Base-by-base conservation (phyloP, 345 rosid species). In the Eucalyptus globulus region DNA sequence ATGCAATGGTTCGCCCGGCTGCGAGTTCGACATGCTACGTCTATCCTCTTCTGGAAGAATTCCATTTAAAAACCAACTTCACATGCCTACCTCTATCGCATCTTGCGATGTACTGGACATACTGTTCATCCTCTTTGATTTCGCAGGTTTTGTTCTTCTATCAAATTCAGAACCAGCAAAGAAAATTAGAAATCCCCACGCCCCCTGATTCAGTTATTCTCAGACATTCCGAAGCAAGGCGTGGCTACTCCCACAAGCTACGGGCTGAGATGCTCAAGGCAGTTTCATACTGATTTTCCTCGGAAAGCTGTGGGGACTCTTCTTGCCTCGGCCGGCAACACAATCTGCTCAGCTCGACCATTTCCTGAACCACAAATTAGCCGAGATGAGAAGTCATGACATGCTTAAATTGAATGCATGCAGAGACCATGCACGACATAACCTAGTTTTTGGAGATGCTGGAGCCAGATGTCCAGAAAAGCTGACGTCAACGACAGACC, bases 241-340 rank as follows among this genome's bases (percentile, higher is more conserved):
- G 44, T 4, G 47, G 85, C 80, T 89, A 89, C 44, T 87, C 91
- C 91, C 91, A 89, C 80, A 89, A 29, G 80, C 81, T 89, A 34
- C 87, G 80, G 34, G 91, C 80, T 8, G 91, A 87, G 80, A 89
- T 80, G 44, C 49, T 27, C 49, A 87, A 81, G 50, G 88, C 51
- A 87, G 58, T 44, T 44, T 54, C 72, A 45, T 49, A 10, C 87
- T 87, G 86, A 80, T 56, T 76, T 43, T 53, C 47, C 29, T 87
- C 19, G 17, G 87, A 29, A 31, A 81, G 88, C 81, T 80, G 89
- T 11, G n/a, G 83, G 53, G 49, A 22, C 72, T 45, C 87, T 40
- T 86, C 90, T 53, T 88, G 86, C 26, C 54, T 44, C 45, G 95
- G 94, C 88, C 95, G 92, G 92, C 94, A 85, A 83, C 96, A 93